Base-by-base conservation (phyloP, 75 land plant species). In the Pinus tabuliformis region DNA sequence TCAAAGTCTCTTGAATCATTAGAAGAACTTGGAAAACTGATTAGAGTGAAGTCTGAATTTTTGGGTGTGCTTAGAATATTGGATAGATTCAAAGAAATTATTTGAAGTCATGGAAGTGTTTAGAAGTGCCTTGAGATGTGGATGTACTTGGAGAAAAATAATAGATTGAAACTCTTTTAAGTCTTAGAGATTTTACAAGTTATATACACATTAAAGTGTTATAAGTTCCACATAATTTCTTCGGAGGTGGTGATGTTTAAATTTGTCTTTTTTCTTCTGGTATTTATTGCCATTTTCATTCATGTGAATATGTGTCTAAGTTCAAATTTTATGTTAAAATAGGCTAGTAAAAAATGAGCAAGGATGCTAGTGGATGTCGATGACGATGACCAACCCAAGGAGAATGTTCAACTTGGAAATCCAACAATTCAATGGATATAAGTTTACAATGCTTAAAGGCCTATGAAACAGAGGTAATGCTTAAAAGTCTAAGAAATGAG, bases 351-450 rank as follows among this genome's bases (percentile, higher is more conserved):
- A 74, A 96, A 96, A 78, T 82, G 97, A 21, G 90, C 86, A 66
- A 86, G 99, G 70, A 59, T 93, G 80, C 77, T 84, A 56, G 84
- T 91, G 14, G 86, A 89, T 63, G 79, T 89, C 75, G 99, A 93
- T 62, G 99, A 93, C 56, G 99, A 96, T 68, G 99, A 93, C 65
- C 97, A 96, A 75, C 99, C 99, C 15, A 93, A 87, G 83, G 93
- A 96, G 83, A 96, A 91, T 78, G 85, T 96, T 22, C 85, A 97
- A 21, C 68, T 93, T 62, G 99, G 99, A 68, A 91, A 86, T 71
- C 97, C 99, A 70, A 97, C 99, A 74, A 96, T 97, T 1, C 99
- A 96, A 83, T 96, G 99, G 99, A 91, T 96, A 36, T 89, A 92
- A 39, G 97, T 93, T 62, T 96, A 96, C 66, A 96, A 93, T 86